phyloP scores from a whole-genome alignment of 345 rosid genomes.

The Psidium guajava region DNA sequence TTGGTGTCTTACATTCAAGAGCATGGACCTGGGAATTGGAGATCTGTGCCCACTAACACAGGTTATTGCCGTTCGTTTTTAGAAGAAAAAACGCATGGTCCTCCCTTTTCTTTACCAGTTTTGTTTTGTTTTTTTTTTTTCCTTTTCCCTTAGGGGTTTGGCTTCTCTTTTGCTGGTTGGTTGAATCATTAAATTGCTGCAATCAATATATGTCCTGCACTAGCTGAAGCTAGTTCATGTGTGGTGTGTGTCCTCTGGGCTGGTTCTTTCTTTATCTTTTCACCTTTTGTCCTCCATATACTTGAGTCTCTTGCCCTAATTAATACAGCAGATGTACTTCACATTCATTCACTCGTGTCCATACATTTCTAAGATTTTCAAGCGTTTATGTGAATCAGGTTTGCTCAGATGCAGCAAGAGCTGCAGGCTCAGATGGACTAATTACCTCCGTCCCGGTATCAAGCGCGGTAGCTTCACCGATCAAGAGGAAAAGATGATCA shows the following conservation, averaged over 20 bases:
- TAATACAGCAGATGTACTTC: background rate
- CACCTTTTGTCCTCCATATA: background rate
- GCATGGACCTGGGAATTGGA: slow-evolving; percentile 96
- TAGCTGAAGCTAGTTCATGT: background rate
- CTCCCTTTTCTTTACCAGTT: too few relatives aligned
- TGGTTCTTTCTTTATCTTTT: background rate
- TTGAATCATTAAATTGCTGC: background rate
- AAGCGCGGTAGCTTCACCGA: slow-evolving; percentile 84
- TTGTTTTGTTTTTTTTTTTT: background rate
- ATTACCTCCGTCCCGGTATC: slow-evolving; percentile 91
- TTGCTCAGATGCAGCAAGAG: slow-evolving; percentile 96
- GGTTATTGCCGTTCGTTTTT: slow-evolving; percentile 16
- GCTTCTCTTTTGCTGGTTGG: background rate
- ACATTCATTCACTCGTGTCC: background rate
- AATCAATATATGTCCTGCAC: background rate
- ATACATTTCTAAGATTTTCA: background rate
- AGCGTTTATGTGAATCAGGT: slow-evolving; percentile 19
- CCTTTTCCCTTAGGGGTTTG: background rate
- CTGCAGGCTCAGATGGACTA: slow-evolving; percentile 97
- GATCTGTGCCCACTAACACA: slow-evolving; percentile 72
- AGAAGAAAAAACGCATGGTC: background rate
- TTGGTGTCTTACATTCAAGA: slow-evolving; percentile 84
- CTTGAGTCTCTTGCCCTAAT: background rate
- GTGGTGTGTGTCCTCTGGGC: background rate
- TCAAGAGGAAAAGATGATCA: slow-evolving; percentile 82